Percentiles rank a stretch among this genome's conserved stretches.
phyloP scores from a whole-genome alignment of 495 filamentous ascomycete species.

The Hypoxylon fragiforme region DNA sequence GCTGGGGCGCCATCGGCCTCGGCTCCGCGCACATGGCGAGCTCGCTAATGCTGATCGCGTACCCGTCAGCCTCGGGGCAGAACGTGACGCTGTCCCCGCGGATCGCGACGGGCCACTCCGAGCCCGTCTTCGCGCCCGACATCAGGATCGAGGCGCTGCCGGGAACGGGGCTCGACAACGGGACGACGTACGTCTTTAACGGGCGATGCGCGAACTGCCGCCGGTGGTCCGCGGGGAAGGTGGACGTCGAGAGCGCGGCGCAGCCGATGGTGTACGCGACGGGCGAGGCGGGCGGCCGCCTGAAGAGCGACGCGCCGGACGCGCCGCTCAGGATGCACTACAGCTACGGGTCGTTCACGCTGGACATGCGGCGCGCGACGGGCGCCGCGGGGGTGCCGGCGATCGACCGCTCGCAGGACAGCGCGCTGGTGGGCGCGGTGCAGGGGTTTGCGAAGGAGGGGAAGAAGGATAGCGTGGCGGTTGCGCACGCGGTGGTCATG shows the following conservation, averaged over 20 bases:
- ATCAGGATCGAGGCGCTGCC: slow-evolving; percentile 45
- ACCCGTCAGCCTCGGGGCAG: slow-evolving; percentile 46
- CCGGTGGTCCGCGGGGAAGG: slow-evolving; percentile 41
- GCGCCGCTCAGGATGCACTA: slow-evolving; percentile 57
- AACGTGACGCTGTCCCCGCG: slow-evolving; percentile 57
- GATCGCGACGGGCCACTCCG: slow-evolving; percentile 46
- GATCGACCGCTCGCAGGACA: slow-evolving; percentile 24
- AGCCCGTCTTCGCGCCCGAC: slow-evolving; percentile 50
- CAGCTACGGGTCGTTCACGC: slow-evolving; percentile 56
- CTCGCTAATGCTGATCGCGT: slow-evolving; percentile 56
- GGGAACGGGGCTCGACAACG: slow-evolving; percentile 48
- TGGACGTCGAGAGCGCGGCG: slow-evolving; percentile 42
- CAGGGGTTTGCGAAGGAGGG: slow-evolving; percentile 32
- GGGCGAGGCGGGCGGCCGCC: slow-evolving; percentile 44
- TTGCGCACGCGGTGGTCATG: slow-evolving; percentile 58
- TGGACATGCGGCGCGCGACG: slow-evolving; percentile 56
- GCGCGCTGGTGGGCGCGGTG: slow-evolving; percentile 28
- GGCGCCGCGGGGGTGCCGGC: slow-evolving; percentile 41
- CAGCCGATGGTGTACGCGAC: slow-evolving; percentile 61
- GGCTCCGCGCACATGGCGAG: slow-evolving; percentile 54
- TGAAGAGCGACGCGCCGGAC: slow-evolving; percentile 45
- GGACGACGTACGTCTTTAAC: slow-evolving; percentile 50
- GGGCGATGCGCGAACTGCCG: slow-evolving; percentile 55
- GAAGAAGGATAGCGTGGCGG: slow-evolving; percentile 26
- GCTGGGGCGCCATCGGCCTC: slow-evolving; percentile 57